phyloP scores from a whole-genome alignment of 73 alveolate species.

The Tetrahymena elliotti region DNA sequence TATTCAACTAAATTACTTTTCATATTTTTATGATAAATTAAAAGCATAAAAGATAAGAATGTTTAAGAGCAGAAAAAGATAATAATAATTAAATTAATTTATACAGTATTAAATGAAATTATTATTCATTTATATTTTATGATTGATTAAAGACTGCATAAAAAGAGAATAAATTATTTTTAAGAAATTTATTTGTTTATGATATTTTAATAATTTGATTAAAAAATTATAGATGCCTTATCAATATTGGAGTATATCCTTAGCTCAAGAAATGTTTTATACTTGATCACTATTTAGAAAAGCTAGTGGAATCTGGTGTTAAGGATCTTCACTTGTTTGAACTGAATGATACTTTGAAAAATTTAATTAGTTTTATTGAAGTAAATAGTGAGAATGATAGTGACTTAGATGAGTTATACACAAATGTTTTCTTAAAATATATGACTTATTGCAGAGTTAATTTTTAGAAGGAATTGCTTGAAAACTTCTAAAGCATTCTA shows the following conservation, averaged over 20 bases:
- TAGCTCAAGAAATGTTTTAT: not conserved
- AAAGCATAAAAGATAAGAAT: too few relatives aligned
- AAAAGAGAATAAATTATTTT: too few relatives aligned
- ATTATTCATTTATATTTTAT: too few relatives aligned
- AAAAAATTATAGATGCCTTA: not conserved
- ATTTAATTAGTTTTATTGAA: not conserved
- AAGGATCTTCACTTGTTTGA: not conserved
- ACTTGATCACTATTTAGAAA: not conserved
- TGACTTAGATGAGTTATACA: not conserved
- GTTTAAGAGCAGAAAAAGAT: too few relatives aligned
- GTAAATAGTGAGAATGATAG: not conserved
- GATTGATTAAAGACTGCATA: too few relatives aligned
- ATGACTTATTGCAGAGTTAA: not conserved
- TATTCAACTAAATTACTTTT: not conserved
- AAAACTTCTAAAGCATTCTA: not conserved
- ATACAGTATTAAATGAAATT: too few relatives aligned
- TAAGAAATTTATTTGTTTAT: too few relatives aligned
- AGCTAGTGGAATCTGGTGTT: not conserved
- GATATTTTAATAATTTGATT: too few relatives aligned
- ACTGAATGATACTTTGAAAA: not conserved
- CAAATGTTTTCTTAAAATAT: not conserved
- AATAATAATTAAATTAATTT: too few relatives aligned
- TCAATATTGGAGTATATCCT: not conserved
- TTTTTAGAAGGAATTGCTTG: not conserved
- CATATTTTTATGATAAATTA: not conserved